A percentile compares a stretch with the other conserved stretches of the same genome.
These are phyloP conservation scores for Chaetothyriales sp. DNA, from an alignment of 2,329 filamentous ascomycete genomes.

Conservation along the genomic window DNA sequence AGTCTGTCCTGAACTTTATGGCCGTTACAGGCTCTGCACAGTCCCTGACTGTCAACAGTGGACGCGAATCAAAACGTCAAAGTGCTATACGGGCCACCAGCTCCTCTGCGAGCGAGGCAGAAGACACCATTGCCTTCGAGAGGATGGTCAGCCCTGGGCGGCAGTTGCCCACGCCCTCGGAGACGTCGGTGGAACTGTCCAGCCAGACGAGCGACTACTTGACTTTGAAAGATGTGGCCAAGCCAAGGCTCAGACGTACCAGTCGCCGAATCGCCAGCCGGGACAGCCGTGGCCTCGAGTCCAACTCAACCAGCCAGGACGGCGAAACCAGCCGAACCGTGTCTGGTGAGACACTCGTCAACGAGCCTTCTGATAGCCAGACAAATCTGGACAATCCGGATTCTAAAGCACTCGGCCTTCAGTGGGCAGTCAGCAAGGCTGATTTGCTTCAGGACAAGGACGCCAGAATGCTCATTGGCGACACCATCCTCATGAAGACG, in stretches of 20 bases:
- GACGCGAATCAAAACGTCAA: slow-evolving; percentile 1
- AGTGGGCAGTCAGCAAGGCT: slow-evolving; percentile 17
- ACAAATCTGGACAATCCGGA: slow-evolving; percentile 26
- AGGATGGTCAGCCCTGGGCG: background rate
- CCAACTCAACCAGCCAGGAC: slow-evolving; percentile 18
- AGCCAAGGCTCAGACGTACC: slow-evolving; percentile 15
- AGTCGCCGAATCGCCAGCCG: slow-evolving; percentile 4
- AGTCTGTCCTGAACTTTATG: slow-evolving; percentile 14
- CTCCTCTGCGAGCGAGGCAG: slow-evolving; percentile 6
- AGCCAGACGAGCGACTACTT: slow-evolving; percentile 10
- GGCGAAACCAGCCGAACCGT: slow-evolving; percentile 15
- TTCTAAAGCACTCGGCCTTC: slow-evolving; percentile 27
- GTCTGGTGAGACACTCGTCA: slow-evolving; percentile 26
- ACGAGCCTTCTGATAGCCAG: slow-evolving; percentile 24
- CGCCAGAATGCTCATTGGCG: too few species aligned
- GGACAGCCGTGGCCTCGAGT: slow-evolving; percentile 13
- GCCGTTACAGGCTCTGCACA: background rate
- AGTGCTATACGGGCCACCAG: slow-evolving; percentile 18
- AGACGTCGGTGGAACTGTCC: slow-evolving; percentile 19
- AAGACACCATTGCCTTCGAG: slow-evolving; percentile 12
- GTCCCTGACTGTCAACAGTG: background rate
- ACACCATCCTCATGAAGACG: background rate
- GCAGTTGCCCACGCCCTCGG: slow-evolving; percentile 19
- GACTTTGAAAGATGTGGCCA: slow-evolving; percentile 11
- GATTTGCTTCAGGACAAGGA: slow-evolving; percentile 1